phyloP scores from a whole-genome alignment of 2,329 filamentous ascomycete genomes.

The Microsporum ferrugineum region DNA sequence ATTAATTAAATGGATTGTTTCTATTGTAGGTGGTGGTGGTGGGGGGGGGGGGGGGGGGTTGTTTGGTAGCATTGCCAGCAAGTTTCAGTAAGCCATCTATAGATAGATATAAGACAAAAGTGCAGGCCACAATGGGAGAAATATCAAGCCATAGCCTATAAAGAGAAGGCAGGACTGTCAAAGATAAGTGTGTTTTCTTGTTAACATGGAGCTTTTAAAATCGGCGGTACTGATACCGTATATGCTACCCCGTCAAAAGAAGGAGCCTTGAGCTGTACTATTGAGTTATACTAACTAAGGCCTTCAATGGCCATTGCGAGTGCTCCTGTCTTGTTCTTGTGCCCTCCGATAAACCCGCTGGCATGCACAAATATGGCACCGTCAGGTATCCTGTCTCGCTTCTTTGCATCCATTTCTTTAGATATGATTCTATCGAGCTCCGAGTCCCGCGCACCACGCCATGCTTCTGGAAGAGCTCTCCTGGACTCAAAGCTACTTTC shows the following conservation, averaged over 20 bases:
- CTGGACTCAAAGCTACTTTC: constrained; percentile 83
- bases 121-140: no score
- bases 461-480: constrained; percentile 79
- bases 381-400: constrained; percentile 29
- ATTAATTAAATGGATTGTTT: neutral
- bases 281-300: constrained; percentile 17
- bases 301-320: constrained; percentile 60
- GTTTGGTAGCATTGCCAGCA: no score
- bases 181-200: neutral
- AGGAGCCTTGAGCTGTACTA: no score
- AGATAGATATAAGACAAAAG: no score
- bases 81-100: no score
- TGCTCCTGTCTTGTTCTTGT: constrained; percentile 80
- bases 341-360: constrained; percentile 90
- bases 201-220: neutral
- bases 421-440: constrained; percentile 56
- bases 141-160: no score
- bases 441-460: constrained; percentile 82
- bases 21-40: no score
- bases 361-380: constrained; percentile 87
- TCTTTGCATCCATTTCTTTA: constrained; percentile 28
- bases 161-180: no score
- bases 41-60: no score
- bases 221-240: neutral
- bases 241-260: neutral